A percentile compares a stretch with the other conserved stretches of the same genome.
These are phyloP conservation scores for Santalum album DNA, from an alignment of 164 flowering plant species.

Conservation along the genomic window DNA sequence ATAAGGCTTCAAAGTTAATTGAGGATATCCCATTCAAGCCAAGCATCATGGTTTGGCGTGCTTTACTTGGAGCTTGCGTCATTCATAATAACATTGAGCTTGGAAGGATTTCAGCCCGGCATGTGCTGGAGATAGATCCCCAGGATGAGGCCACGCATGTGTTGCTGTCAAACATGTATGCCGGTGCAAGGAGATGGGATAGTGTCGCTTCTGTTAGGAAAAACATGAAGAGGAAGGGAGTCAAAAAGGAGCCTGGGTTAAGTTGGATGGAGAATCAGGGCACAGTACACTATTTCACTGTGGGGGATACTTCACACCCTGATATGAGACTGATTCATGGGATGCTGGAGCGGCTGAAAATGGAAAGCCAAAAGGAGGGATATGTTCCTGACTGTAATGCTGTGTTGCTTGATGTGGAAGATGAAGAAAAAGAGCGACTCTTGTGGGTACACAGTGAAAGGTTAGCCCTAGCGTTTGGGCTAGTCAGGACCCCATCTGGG, in stretches of 20 bases:
- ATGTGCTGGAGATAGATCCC: slow-evolving; percentile 72
- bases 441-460: slow-evolving; percentile 89
- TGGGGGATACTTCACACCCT: slow-evolving; percentile 70
- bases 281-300: slow-evolving; percentile 54
- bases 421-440: slow-evolving; percentile 60
- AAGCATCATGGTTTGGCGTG: slow-evolving; percentile 84
- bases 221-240: slow-evolving; percentile 63
- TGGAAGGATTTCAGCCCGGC: slow-evolving; percentile 51
- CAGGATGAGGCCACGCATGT: slow-evolving; percentile 69
- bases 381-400: slow-evolving; percentile 50
- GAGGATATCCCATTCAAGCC: slow-evolving; percentile 64
- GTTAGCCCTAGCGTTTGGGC: slow-evolving; percentile 71
- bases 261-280: slow-evolving; percentile 86
- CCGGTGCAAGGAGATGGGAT: slow-evolving; percentile 62
- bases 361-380: slow-evolving; percentile 46
- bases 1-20: slow-evolving; percentile 58
- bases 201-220: slow-evolving; percentile 57
- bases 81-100: slow-evolving; percentile 64
- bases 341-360: slow-evolving; percentile 68
- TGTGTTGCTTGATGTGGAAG: slow-evolving; percentile 64
- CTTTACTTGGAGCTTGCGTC: slow-evolving; percentile 80
- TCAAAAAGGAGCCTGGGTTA: slow-evolving; percentile 82
- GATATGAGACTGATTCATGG: slow-evolving; percentile 52
- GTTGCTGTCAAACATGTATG: slow-evolving; percentile 74
- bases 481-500: slow-evolving; percentile 43